Percentiles rank a stretch among this genome's conserved stretches.
Conservation (phyloP, 2,329 filamentous ascomycete species). For the Claviceps africana region DNA sequence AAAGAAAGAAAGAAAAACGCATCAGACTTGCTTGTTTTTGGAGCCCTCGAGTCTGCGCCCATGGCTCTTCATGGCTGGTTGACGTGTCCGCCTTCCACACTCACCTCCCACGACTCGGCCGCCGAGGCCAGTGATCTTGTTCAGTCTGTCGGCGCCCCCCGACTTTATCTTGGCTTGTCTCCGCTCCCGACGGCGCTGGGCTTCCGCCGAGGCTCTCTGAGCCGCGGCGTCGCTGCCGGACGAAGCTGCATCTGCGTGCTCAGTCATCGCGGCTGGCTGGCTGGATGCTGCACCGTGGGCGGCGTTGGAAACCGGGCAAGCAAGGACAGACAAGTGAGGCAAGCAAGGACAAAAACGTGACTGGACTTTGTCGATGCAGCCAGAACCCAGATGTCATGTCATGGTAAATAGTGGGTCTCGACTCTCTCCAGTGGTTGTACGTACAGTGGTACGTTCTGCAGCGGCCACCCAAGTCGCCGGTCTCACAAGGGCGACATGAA, state of each 20-base stretch:
- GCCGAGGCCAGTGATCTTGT: slow-evolving; percentile 61
- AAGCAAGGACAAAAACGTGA: neutral
- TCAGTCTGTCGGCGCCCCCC: slow-evolving; percentile 54
- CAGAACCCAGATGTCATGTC: too few species aligned
- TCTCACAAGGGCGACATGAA: too few species aligned
- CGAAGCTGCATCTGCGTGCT: slow-evolving; percentile 14
- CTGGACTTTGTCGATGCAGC: too few species aligned
- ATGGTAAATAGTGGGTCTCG: too few species aligned
- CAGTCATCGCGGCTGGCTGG: slow-evolving; percentile 22
- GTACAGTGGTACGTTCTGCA: too few species aligned
- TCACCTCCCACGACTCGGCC: slow-evolving; percentile 22
- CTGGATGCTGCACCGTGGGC: neutral
- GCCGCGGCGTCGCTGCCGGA: slow-evolving; percentile 26
- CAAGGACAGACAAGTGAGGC: neutral
- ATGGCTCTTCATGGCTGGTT: too few species aligned
- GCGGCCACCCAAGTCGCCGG: too few species aligned
- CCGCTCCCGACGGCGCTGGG: slow-evolving; percentile 63
- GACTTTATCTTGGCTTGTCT: slow-evolving; percentile 66
- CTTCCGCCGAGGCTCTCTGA: slow-evolving; percentile 46
- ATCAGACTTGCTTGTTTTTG: neutral
- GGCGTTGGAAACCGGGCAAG: neutral
- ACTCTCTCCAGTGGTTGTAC: too few species aligned
- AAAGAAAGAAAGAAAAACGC: neutral
- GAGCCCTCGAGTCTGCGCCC: neutral
- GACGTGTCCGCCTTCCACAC: neutral